Evolutionary conservation across 1,139 yeast species (phyloP).

Genomic region (Taphrina pruni): DNA sequence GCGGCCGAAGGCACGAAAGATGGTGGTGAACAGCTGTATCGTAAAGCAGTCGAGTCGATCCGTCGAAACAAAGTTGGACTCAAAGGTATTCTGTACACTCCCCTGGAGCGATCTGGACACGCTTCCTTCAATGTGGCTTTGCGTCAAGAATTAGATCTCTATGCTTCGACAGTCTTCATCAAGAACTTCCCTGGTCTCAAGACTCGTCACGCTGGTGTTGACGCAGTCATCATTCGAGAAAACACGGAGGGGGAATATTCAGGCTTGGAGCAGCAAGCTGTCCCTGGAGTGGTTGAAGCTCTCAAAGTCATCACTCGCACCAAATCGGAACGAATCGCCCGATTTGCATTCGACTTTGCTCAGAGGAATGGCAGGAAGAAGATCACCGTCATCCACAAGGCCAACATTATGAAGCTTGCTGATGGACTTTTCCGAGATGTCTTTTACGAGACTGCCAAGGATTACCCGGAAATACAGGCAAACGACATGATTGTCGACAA

Average conservation of each 20-base stretch:
- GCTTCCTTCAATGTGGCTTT: constrained; percentile 93
- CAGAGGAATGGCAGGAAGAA: constrained; percentile 85
- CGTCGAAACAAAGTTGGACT: constrained; percentile 97
- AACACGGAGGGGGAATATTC: constrained; percentile 98
- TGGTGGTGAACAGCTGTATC: constrained; percentile 60
- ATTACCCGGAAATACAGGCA: constrained; percentile 74
- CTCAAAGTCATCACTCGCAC: constrained; percentile 91
- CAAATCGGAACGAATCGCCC: constrained; percentile 96
- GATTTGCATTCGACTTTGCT: constrained; percentile 96
- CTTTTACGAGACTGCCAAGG: constrained; percentile 86
- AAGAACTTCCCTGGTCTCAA: constrained; percentile 94
- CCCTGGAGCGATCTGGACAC: constrained; percentile 72
- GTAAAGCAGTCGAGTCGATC: constrained; percentile 87
- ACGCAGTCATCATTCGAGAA: constrained; percentile 94
- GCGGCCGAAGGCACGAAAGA: constrained; percentile 52
- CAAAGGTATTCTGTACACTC: constrained; percentile 94
- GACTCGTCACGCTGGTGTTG: constrained; percentile 85
- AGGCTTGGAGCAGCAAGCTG: constrained; percentile 96
- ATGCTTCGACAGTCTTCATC: constrained; percentile 89
- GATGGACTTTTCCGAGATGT: constrained; percentile 97
- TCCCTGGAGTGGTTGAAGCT: constrained; percentile 97
- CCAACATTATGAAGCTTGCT: constrained; percentile 98
- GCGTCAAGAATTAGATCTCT: constrained; percentile 93
- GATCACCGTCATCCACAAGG: constrained; percentile 98
- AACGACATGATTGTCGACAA: constrained; percentile 97